Percentiles rank a stretch among this genome's conserved stretches.
phyloP scores from a whole-genome alignment of 805 yeast species.

The Lipomyces sp. region DNA sequence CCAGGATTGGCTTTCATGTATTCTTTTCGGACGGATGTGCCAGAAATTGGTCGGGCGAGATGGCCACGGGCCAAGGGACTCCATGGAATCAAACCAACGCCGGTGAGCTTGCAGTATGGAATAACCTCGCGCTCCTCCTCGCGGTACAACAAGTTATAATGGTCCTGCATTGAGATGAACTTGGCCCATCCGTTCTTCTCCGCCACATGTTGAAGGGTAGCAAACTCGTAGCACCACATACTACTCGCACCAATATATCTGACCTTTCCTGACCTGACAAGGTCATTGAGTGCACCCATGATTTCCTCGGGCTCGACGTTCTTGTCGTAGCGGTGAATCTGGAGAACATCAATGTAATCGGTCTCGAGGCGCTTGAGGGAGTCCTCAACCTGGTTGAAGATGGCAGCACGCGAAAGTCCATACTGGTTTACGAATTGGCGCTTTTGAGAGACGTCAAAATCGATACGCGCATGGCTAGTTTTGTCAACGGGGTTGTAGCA shows the following conservation, averaged over 20 bases:
- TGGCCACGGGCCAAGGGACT: conserved; percentile 63
- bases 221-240: conserved; percentile 62
- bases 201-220: conserved; percentile 57
- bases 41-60: conserved; percentile 54
- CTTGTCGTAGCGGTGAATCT: conserved; percentile 61
- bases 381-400: conserved; percentile 52
- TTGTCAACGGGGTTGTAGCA: conserved; percentile 35
- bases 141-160: conserved; percentile 60
- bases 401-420: conserved; percentile 55
- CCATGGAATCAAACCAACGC: conserved; percentile 66
- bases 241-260: conserved; percentile 68
- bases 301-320: conserved; percentile 54
- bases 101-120: conserved; percentile 57
- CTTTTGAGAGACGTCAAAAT: conserved; percentile 9
- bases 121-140: conserved; percentile 70
- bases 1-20: conserved; percentile 14
- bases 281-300: conserved; percentile 61
- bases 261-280: conserved; percentile 53
- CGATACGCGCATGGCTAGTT: conserved; percentile 38
- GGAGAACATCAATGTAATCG: conserved; percentile 59
- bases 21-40: conserved; percentile 27
- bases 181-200: conserved; percentile 62
- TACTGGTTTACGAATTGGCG: conserved; percentile 55
- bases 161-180: conserved; percentile 63
- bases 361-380: conserved; percentile 53